A percentile compares a stretch with the other conserved stretches of the same genome.
Conservation (phyloP, 177 flowering plant genomes). For the Vitis hybrid region DNA sequence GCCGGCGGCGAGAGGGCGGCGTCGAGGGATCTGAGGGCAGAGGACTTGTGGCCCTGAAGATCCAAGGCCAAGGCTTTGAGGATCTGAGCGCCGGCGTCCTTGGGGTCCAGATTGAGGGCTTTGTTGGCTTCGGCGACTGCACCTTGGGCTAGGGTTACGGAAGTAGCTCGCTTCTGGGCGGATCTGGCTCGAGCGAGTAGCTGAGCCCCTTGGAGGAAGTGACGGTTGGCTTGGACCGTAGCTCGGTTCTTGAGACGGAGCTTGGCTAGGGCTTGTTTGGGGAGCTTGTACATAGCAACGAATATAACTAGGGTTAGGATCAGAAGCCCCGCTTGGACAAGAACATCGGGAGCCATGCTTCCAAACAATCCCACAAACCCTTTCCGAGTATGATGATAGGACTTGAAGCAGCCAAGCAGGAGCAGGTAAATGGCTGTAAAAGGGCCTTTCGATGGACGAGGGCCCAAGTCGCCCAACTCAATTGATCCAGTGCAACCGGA, state of each 20-base stretch:
- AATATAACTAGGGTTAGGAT: conserved; percentile 21
- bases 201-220: conserved; percentile 42
- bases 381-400: not conserved
- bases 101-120: conserved; percentile 42
- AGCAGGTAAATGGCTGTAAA: too few relatives aligned
- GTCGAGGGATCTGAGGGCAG: conserved; percentile 46
- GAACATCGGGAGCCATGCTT: conserved; percentile 13
- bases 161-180: conserved; percentile 12
- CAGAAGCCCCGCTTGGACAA: conserved; percentile 22
- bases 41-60: conserved; percentile 28
- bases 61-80: conserved; percentile 46
- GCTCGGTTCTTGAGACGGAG: conserved; percentile 32
- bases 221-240: conserved; percentile 33
- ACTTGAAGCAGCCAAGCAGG: too few relatives aligned
- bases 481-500: too few relatives aligned
- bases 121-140: conserved; percentile 45
- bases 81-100: conserved; percentile 45
- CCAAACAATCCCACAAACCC: not conserved
- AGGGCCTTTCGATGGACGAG: too few relatives aligned
- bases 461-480: too few relatives aligned
- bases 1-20: conserved; percentile 39
- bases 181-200: conserved; percentile 46
- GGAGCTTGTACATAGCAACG: conserved; percentile 17
- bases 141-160: conserved; percentile 23
- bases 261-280: conserved; percentile 24